Base-by-base conservation (phyloP, 805 yeast genomes). In the Zygosaccharomyces lentus region DNA sequence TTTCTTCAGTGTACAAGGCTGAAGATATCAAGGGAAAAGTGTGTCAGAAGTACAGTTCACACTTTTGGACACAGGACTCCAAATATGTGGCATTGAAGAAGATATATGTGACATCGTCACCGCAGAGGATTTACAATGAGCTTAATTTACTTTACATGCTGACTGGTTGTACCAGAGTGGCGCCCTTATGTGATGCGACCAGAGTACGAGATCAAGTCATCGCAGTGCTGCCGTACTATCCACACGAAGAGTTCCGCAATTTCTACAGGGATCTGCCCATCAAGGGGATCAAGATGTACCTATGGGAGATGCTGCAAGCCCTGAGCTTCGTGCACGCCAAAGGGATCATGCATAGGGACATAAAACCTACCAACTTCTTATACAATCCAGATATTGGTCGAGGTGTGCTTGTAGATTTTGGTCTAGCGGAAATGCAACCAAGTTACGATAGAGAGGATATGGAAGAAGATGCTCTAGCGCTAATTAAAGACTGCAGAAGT, bases 91-190 rank as follows among this genome's bases (percentile, higher is more conserved):
- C 99, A 1, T 71, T 93, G 54, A 93, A 93, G 63, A 80, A 93
- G 58, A 88, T 93, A 38, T 90, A 91, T 64, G 98, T 90, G 16
- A 93, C 99, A 0, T 87, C 96, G 1, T 88, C 97, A 6, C 97
- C 98, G 0, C 82, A 80, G 51, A 76, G 99, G 65, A 91, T 93
- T 36, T 81, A 78, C 56, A 90, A 90, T 63, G 99, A 93, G 65
- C 75, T 93, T 52, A 83, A 83, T 52, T 69, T 93, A 38, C 72
- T 93, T 26, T 84, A 84, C 60, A 76, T 75, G 50, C 65, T 87
- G 41, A 74, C 82, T 6, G 87, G 87, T 0, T 80, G 83, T 51
- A 72, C 77, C 0, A 79, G 82, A 51, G 88, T 93, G 25, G 96
- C 96, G 1, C 96, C 97, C 1, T 69, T 93, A 43, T 75, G 91